Evolutionary conservation across 768 basidiomycete genomes (phyloP).

Genomic region (Rossbeevera mucosa): DNA sequence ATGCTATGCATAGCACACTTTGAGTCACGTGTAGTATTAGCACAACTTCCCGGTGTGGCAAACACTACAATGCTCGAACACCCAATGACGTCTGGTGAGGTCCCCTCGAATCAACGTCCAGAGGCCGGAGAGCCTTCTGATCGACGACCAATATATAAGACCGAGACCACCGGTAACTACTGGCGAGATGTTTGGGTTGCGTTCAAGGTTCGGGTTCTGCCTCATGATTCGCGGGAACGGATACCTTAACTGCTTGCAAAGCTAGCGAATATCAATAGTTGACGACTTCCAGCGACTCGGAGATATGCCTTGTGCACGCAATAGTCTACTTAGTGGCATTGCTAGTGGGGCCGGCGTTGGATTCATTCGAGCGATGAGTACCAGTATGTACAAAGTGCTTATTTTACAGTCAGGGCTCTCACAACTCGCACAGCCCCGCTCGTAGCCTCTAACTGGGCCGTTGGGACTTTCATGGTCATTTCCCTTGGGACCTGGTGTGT

Average conservation of each 20-base stretch:
- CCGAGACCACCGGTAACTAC: slow-evolving; percentile 30
- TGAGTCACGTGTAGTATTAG: slow-evolving; percentile 3
- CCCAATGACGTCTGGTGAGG: slow-evolving; percentile 10
- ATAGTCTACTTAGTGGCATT: slow-evolving; percentile 71
- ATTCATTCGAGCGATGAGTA: slow-evolving; percentile 61
- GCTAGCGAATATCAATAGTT: slow-evolving; percentile 43
- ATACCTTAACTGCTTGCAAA: slow-evolving; percentile 23
- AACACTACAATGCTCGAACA: background rate
- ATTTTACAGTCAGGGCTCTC: slow-evolving; percentile 1
- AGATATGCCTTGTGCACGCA: slow-evolving; percentile 74
- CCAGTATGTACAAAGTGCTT: slow-evolving; percentile 43
- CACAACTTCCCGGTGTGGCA: background rate
- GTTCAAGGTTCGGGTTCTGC: slow-evolving; percentile 25
- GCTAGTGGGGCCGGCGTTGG: slow-evolving; percentile 78
- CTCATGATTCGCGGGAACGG: background rate
- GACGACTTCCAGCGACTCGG: slow-evolving; percentile 59
- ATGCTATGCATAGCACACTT: no score
- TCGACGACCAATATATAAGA: slow-evolving; percentile 25
- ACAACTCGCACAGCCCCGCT: slow-evolving; percentile 40
- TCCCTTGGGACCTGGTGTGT: slow-evolving; percentile 69
- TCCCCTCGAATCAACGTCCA: background rate
- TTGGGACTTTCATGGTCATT: slow-evolving; percentile 66
- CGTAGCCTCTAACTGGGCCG: slow-evolving; percentile 73
- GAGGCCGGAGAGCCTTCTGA: slow-evolving; percentile 7
- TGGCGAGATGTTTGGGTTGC: slow-evolving; percentile 31